Evolutionary conservation across 805 yeast species (phyloP), one percentile per base, ranked within the genome.

Genomic region (Candida jianshihensis): DNA sequence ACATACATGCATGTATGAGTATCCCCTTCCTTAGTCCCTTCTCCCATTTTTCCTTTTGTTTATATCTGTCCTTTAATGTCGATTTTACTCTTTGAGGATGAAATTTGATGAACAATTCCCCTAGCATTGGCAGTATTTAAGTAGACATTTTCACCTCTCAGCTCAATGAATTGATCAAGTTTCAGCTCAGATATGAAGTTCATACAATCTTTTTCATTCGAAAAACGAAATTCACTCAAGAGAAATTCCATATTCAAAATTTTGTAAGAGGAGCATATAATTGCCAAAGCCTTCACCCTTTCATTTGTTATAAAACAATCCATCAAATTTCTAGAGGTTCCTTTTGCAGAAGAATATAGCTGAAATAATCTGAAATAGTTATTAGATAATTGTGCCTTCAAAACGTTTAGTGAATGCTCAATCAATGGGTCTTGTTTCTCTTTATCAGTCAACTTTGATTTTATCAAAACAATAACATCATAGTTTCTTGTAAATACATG

Each of bases 51-150:
- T n/a, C n/a, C n/a, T n/a, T n/a, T n/a, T n/a, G n/a, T n/a, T n/a
- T 38, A 79, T 7, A 78, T 68, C 59, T 89, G 97, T 1, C 97
- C 97, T 64, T 89, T 89, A 43, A 90, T 88, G 53, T 89, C 97
- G 12, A 89, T 78, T 51, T 70, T 80, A 41, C 63, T 73, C 46
- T 70, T 62, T 33, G 47, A 58, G 42, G 56, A 58, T 45, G 58
- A 65, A 33, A 51, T 62, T 42, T 41, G 56, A 42, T 61, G 55
- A 4, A 77, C 57, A 0, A 52, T 51, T 0, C 60, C 13, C 40
- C 61, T 53, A 4, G 60, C 57, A 39, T 71, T 55, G 3, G 51
- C 41, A 30, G 65, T 51, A 39, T 62, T 66, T 34, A 64, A 49
- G 34, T 51, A 57, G 31, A 47, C 53, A 27, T 47, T 54, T 24